phyloP scores from a whole-genome alignment of 129 eudicot genomes.

The Silybum marianum region DNA sequence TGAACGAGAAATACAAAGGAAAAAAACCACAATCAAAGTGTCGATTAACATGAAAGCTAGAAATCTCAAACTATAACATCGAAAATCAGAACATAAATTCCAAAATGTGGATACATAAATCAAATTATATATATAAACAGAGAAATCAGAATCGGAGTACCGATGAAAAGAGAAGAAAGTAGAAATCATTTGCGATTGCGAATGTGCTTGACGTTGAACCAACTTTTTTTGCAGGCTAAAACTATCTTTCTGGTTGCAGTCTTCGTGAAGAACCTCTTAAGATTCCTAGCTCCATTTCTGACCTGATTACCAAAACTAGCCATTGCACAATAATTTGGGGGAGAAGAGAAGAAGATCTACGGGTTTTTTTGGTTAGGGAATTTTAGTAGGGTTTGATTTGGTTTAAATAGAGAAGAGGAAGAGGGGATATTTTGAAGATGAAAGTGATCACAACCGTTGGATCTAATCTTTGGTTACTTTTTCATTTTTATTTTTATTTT shows the following conservation, averaged over 20 bases:
- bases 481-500: no score
- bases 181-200: background rate
- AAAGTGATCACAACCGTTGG: no score
- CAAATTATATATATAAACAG: background rate
- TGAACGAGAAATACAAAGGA: no score
- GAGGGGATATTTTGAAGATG: background rate
- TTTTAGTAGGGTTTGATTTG: background rate
- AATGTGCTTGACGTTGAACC: background rate
- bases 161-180: background rate
- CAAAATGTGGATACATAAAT: no score
- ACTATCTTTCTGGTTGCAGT: background rate
- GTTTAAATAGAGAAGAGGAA: background rate
- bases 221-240: background rate
- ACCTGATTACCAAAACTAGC: background rate
- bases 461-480: no score
- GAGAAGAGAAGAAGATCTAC: no score
- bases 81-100: background rate
- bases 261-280: background rate
- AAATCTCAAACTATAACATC: background rate
- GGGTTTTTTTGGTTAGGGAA: no score
- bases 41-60: background rate
- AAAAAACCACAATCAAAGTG: background rate
- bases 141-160: background rate
- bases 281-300: background rate
- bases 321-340: background rate